Conservation (phyloP, 2,329 filamentous ascomycete genomes). For the Alternaria ventricosa region DNA sequence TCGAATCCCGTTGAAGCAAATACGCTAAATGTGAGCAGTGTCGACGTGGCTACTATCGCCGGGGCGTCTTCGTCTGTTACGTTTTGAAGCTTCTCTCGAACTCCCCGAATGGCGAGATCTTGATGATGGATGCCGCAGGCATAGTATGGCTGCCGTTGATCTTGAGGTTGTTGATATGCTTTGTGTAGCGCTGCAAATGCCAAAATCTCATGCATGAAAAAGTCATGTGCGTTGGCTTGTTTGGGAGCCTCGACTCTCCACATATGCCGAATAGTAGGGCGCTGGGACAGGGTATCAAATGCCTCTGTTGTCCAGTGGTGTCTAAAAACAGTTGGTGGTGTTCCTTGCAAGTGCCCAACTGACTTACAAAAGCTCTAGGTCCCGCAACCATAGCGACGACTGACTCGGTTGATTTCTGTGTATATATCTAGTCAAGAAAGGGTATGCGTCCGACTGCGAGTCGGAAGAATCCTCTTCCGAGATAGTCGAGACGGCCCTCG, state of each 20-base stretch:
- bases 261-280: constrained; percentile 33
- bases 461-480: constrained; percentile 35
- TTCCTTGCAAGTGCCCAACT: neutral
- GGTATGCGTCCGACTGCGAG: constrained; percentile 39
- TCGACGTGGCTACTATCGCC: constrained; percentile 40
- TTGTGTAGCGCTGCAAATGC: constrained; percentile 51
- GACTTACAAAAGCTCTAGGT: constrained; percentile 45
- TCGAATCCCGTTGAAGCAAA: constrained; percentile 42
- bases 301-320: constrained; percentile 44
- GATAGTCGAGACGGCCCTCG: constrained; percentile 7
- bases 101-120: constrained; percentile 42
- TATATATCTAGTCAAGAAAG: constrained; percentile 41
- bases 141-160: constrained; percentile 36
- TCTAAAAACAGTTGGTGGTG: constrained; percentile 21
- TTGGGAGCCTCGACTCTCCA: constrained; percentile 47
- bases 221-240: constrained; percentile 43
- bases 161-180: constrained; percentile 35
- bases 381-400: constrained; percentile 38
- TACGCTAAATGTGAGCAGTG: constrained; percentile 38
- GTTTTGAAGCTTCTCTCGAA: constrained; percentile 37
- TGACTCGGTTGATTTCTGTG: constrained; percentile 28
- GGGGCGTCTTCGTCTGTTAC: constrained; percentile 40
- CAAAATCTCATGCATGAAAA: constrained; percentile 51
- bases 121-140: constrained; percentile 47
- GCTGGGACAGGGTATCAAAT: constrained; percentile 29